phyloP scores from a whole-genome alignment of 1,284 basidiomycete species.

The Wolfiporia cocos region DNA sequence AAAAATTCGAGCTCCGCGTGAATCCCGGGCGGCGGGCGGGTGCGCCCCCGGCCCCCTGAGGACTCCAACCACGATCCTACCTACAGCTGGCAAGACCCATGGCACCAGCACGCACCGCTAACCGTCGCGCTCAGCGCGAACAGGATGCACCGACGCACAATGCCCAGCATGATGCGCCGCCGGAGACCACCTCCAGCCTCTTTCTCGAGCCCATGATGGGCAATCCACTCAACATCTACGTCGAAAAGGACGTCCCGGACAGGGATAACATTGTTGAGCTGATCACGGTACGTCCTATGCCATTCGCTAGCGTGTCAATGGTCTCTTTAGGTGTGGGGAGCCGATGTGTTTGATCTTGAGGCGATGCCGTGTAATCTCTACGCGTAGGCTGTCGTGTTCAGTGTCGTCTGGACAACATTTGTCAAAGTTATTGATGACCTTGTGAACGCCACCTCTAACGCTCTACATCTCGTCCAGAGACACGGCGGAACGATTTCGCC shows the following conservation, averaged over 20 bases:
- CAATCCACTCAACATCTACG: slow-evolving; percentile 62
- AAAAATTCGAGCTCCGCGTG: slow-evolving; percentile 20
- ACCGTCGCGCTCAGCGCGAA: slow-evolving; percentile 40
- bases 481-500: slow-evolving; percentile 67
- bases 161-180: slow-evolving; percentile 13
- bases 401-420: no score
- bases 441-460: no score
- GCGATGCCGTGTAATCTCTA: no score
- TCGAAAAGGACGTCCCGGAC: slow-evolving; percentile 74
- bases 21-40: slow-evolving; percentile 3
- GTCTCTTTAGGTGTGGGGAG: background rate
- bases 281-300: slow-evolving; percentile 47
- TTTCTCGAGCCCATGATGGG: slow-evolving; percentile 80
- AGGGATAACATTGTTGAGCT: slow-evolving; percentile 54
- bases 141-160: slow-evolving; percentile 21
- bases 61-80: slow-evolving; percentile 35
- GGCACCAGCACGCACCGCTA: slow-evolving; percentile 61
- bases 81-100: slow-evolving; percentile 58
- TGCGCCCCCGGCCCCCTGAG: slow-evolving; percentile 19
- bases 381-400: no score
- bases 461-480: no score
- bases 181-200: slow-evolving; percentile 33
- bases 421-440: no score
- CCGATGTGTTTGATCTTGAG: no score
- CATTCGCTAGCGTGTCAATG: background rate